Evolutionary conservation across 2,329 filamentous ascomycete species (phyloP), one percentile per base, ranked within the genome.

Genomic region (Colletotrichum phormii): DNA sequence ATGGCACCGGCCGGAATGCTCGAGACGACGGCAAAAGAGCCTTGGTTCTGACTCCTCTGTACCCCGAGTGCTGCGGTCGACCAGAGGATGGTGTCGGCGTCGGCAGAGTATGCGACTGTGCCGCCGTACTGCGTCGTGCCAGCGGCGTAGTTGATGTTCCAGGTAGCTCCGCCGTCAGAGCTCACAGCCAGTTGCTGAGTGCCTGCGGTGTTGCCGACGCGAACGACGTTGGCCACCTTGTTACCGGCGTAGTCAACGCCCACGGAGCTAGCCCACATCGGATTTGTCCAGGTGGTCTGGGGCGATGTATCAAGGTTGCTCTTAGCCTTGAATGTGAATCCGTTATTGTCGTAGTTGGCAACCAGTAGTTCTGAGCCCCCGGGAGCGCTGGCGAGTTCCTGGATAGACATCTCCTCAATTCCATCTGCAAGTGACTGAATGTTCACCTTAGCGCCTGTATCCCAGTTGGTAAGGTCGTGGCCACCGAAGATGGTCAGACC

Each of bases 401-500:
- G 84, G 0, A 89, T 84, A 1, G 87, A 82, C 58, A 86, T 86
- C 75, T 90, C 88, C 60, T 90, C 88, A 42, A 90, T 89, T 0
- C 88, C 88, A 29, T 86, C 83, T 0, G 88, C 88, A 8, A 90
- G 80, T 1, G 86, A 86, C 58, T 86, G 76, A 57, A 89, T 85
- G 60, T 87, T 88, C 64, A 83, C 82, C 61, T 74, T 67, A 0
- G 75, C 78, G 5, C 63, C 66, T 0, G 83, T 83, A 65, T 89
- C 88, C 88, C 88, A 90, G 18, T 86, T 87, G 0, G 85, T 86
- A 18, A 90, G 81, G 71, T 90, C 87, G 57, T 85, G 85, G 1
- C 88, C 87, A 4, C 88, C 88, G 37, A 85, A 88, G 53, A 89
- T 80, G 0, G 87, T 89, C 15, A 86, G 79, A 2, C 89, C 89